Percentiles rank a stretch among this genome's conserved stretches.
phyloP scores from a whole-genome alignment of 2,329 filamentous ascomycete genomes.

The Achaetomium macrosporum region DNA sequence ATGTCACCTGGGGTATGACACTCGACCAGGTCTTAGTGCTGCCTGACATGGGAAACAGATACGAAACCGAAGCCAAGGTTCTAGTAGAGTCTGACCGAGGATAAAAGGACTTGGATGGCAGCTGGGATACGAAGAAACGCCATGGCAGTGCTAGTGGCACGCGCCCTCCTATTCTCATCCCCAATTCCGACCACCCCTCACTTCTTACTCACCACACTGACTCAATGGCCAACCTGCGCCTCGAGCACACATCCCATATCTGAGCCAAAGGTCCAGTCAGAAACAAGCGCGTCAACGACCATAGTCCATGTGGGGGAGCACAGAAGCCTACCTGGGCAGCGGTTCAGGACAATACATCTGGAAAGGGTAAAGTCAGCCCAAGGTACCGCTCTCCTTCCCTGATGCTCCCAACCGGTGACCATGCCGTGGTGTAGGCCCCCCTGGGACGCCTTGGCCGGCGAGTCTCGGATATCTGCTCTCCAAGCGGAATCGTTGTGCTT shows the following conservation, averaged over 20 bases:
- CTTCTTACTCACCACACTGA: conserved; percentile 1
- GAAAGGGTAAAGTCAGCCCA: conserved; percentile 13
- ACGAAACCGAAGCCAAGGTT: background rate
- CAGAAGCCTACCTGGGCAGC: conserved; percentile 7
- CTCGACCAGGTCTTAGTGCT: too few relatives aligned
- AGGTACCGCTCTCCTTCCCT: conserved; percentile 9
- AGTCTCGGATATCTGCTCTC: conserved; percentile 1
- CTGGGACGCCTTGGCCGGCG: conserved; percentile 1
- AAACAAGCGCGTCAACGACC: background rate
- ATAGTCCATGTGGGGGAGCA: conserved; percentile 8
- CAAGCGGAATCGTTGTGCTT: conserved; percentile 9
- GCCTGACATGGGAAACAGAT: too few relatives aligned
- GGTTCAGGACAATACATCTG: conserved; percentile 5
- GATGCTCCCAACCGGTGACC: conserved; percentile 1
- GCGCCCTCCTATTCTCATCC: background rate
- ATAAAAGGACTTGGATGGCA: background rate
- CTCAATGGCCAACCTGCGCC: conserved; percentile 5
- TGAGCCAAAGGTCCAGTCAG: background rate
- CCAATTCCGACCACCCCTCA: conserved; percentile 1
- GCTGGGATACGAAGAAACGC: background rate
- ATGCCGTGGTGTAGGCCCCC: background rate
- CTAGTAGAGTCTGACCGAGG: background rate
- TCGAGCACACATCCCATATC: conserved; percentile 6
- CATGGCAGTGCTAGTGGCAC: conserved; percentile 9
- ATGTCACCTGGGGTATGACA: too few relatives aligned